Conservation (phyloP, 352 stramenopile species). For the Phytophthora sp. region DNA sequence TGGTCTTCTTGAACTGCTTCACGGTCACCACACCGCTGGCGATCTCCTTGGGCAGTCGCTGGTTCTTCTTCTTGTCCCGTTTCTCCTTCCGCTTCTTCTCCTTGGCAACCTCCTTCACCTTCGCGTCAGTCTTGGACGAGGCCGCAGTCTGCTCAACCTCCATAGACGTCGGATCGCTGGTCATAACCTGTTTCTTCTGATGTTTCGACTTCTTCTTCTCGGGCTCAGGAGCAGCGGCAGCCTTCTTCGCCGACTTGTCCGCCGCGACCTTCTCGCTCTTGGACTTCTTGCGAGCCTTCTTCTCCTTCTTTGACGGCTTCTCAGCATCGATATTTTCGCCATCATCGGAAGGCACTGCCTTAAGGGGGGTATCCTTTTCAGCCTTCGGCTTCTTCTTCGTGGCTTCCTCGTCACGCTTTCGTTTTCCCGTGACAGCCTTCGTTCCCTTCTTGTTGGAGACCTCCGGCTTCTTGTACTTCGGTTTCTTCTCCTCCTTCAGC, state of each 20-base stretch:
- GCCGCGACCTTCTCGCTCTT: slow-evolving; percentile 25
- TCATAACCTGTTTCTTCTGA: slow-evolving; percentile 23
- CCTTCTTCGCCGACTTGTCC: slow-evolving; percentile 10
- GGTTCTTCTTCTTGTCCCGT: slow-evolving; percentile 48
- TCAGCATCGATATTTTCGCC: slow-evolving; percentile 10
- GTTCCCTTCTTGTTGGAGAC: slow-evolving; percentile 31
- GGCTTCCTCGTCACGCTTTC: slow-evolving; percentile 30
- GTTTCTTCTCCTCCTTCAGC: slow-evolving; percentile 71
- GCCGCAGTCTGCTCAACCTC: slow-evolving; percentile 27
- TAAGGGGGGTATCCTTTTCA: not conserved
- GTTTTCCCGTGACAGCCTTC: slow-evolving; percentile 33
- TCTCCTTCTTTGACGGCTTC: slow-evolving; percentile 30
- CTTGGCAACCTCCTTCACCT: slow-evolving; percentile 37
- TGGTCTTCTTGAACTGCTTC: slow-evolving; percentile 81
- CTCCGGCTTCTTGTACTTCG: slow-evolving; percentile 34
- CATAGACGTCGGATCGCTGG: slow-evolving; percentile 22
- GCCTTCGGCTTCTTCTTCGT: slow-evolving; percentile 22
- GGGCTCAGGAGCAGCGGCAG: slow-evolving; percentile 17
- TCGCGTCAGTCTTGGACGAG: slow-evolving; percentile 22
- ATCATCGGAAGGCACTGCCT: not conserved
- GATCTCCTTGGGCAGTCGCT: slow-evolving; percentile 65
- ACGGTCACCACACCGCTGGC: slow-evolving; percentile 78
- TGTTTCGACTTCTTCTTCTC: slow-evolving; percentile 33
- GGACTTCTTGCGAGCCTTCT: slow-evolving; percentile 44
- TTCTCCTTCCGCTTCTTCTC: slow-evolving; percentile 41